A percentile compares a stretch with the other conserved stretches of the same genome.
phyloP scores from a whole-genome alignment of 306 rosid species.

The Urtica urens region DNA sequence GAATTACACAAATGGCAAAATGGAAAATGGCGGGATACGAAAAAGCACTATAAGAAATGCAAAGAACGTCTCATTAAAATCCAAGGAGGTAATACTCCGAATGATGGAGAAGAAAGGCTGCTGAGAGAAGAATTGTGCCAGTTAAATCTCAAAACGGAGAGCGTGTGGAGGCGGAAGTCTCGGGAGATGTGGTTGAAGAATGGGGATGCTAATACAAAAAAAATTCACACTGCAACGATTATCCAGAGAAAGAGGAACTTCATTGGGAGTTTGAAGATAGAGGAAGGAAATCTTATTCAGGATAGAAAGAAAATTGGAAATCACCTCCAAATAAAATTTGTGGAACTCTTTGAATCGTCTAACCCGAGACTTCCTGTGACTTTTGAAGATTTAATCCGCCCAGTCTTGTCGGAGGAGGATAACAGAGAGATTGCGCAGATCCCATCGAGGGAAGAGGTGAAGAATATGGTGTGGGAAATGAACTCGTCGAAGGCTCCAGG shows the following conservation, averaged over 20 bases:
- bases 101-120: too few species aligned
- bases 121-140: too few species aligned
- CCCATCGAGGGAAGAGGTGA: neutral
- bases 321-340: neutral
- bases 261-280: neutral
- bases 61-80: too few species aligned
- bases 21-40: too few species aligned
- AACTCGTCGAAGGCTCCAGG: neutral
- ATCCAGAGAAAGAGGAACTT: neutral
- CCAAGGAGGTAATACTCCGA: too few species aligned
- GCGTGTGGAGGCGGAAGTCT: neutral
- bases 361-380: neutral
- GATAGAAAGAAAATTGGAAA: neutral
- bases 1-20: too few species aligned
- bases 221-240: neutral
- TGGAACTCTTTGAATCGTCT: neutral
- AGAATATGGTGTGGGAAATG: neutral
- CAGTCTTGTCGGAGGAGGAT: neutral
- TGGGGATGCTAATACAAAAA: neutral
- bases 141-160: too few species aligned
- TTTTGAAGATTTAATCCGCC: neutral
- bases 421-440: neutral
- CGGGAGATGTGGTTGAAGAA: neutral
- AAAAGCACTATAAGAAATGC: too few species aligned
- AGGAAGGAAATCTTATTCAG: neutral